Evolutionary conservation across 2,329 filamentous ascomycete genomes (phyloP).

Genomic region (Paecilomyces niveus): DNA sequence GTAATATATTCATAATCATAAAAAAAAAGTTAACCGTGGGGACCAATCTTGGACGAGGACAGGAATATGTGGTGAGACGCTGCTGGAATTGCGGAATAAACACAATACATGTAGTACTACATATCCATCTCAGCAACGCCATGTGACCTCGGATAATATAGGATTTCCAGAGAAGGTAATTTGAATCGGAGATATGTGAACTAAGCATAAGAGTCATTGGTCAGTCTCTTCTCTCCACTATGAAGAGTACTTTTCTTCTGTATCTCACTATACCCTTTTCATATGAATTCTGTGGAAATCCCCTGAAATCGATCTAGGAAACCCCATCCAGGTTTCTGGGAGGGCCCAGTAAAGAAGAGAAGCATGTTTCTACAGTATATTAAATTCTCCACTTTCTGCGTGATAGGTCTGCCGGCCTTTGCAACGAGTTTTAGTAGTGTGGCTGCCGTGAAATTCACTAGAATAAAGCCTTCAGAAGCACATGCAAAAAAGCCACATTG

Average conservation of each 20-base stretch:
- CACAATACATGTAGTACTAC: not conserved
- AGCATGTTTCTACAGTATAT: too few species aligned
- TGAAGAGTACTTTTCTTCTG: not conserved
- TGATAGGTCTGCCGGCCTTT: too few species aligned
- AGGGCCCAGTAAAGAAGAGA: too few species aligned
- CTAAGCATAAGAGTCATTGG: not conserved
- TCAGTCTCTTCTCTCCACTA: not conserved
- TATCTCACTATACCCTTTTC: not conserved
- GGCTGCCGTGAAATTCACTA: too few species aligned
- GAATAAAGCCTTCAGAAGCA: too few species aligned
- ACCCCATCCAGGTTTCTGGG: too few species aligned
- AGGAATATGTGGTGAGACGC: not conserved
- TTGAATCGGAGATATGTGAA: not conserved
- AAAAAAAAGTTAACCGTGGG: too few species aligned
- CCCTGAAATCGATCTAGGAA: too few species aligned
- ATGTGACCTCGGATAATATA: not conserved
- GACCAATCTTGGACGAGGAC: not conserved
- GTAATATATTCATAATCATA: too few species aligned
- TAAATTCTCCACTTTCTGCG: too few species aligned
- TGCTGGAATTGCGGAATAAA: not conserved
- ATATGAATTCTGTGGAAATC: too few species aligned
- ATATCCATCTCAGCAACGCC: not conserved
- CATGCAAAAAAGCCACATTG: not conserved
- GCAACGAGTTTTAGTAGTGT: too few species aligned
- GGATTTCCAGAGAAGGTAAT: not conserved